Base-by-base conservation (phyloP, 2,329 filamentous ascomycete genomes). In the Colletotrichum horii region DNA sequence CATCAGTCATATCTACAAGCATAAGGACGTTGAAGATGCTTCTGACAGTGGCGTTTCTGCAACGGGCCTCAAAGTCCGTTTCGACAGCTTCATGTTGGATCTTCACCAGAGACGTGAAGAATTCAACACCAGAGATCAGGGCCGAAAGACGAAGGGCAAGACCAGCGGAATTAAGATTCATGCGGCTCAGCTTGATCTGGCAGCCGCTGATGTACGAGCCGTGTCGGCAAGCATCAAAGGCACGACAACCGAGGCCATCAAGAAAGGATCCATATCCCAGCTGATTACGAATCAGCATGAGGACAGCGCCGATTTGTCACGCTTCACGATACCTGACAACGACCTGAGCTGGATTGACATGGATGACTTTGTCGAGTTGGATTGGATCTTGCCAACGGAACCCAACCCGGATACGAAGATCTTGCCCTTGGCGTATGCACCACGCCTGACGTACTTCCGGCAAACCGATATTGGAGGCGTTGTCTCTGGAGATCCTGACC, bases 261-360 rank as follows among this genome's bases (percentile, higher is more conserved):
- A 94, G 80, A 91, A 89, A 77, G 88, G 89, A 28, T 89, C 88
- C 0, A 81, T 90, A 16, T 85, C 89, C 4, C 86, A 87, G 12
- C 83, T 91, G 69, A 86, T 90, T 64, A 86, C 86, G 5, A 88
- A 91, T 69, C 85, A 89, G 67, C 90, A 92, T 30, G 86, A 87
- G 5, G 89, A 90, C 11, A 90, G 90, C 9, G 91, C 91, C 4
- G 94, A 96, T 82, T 88, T 98, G 66, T 98, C 96, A 1, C 93
- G 94, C 69, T 99, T 99, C 82, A 96, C 93, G 0, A 99, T 99
- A 66, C 96, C 97, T 0, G 97, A 99, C 83, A 95, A 97, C 70
- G 97, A 99, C 81, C 93, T 96, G 79, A 96, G 94, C 71, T 99
- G 97, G 97, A 96, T 99, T 77, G 97, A 99, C 81, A 98, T 99